Percentiles rank a stretch among this genome's conserved stretches.
phyloP scores from a whole-genome alignment of 495 filamentous ascomycete species.

The Tuber indicum region DNA sequence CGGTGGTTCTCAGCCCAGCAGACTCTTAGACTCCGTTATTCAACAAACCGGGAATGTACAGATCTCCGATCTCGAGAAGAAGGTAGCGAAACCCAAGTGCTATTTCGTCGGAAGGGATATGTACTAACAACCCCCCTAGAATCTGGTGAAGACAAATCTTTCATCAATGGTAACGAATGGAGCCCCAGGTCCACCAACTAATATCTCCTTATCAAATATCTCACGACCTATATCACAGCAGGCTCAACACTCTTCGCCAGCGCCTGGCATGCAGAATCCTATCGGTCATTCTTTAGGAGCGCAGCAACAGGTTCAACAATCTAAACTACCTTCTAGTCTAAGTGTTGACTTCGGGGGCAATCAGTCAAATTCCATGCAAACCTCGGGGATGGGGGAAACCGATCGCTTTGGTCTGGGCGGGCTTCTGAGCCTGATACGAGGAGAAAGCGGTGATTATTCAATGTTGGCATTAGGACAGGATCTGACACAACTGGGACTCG shows the following conservation, averaged over 20 bases:
- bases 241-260: conserved; percentile 42
- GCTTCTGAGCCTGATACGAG: conserved; percentile 57
- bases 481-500: conserved; percentile 61
- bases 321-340: conserved; percentile 26
- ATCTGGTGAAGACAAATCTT: conserved; percentile 30
- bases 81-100: conserved; percentile 20
- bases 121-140: conserved; percentile 7
- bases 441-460: conserved; percentile 57
- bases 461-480: conserved; percentile 63
- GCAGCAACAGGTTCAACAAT: conserved; percentile 50
- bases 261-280: conserved; percentile 36
- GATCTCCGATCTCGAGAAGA: conserved; percentile 35
- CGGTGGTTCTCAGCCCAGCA: conserved; percentile 21
- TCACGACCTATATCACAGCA: conserved; percentile 57
- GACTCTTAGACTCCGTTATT: conserved; percentile 31
- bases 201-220: conserved; percentile 31
- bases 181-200: conserved; percentile 33
- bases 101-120: background rate
- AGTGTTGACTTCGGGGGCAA: conserved; percentile 36
- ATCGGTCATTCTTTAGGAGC: conserved; percentile 30
- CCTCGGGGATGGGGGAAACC: conserved; percentile 58
- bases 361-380: conserved; percentile 36
- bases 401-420: conserved; percentile 62
- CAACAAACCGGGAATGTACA: conserved; percentile 30
- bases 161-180: conserved; percentile 34